Evolutionary conservation across 805 yeast genomes (phyloP), one percentile per base, ranked within the genome.

Genomic region (Komagataella pastoris): DNA sequence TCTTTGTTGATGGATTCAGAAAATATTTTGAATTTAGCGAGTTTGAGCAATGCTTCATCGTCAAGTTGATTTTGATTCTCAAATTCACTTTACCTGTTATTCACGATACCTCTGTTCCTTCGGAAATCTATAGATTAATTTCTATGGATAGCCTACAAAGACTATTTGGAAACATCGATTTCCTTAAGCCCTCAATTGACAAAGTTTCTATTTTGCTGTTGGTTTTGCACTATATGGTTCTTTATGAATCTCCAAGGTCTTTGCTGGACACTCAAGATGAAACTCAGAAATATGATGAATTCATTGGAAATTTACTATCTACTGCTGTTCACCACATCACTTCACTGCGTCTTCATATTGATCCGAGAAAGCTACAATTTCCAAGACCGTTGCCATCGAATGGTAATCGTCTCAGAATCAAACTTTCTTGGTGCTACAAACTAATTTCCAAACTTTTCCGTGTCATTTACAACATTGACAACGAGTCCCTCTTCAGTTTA

Each of bases 51-150:
- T 65, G 61, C 50, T 57, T 65, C n/a, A 72, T 77, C 53, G 68
- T 77, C 14, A 77, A 77, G 58, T 72, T 80, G 40, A 75, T 78
- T 64, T 61, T 78, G 23, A 71, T 74, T 65, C 70, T 78, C 63
- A 77, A 75, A 70, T 77, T 63, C 71, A 76, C 58, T 58, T 71
- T 53, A 59, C 68, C 61, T 63, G 40, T 30, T 30, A 30, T 30
- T 30, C 40, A 30, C 14, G 40, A 30, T 14, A 70, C 62, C 56
- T 76, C 66, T 67, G 70, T 54, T 56, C 70, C 49, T 56, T 70
- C 17, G 59, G 66, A 67, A 56, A 56, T 67, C 45, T 51, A 66
- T 19, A 65, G 64, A 50, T 54, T 67, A 49, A 60, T 67, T 57
- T 56, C 62, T 64, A 50, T 67, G 61, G 52, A 63, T 61, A 58